Base-by-base conservation (phyloP, 2,329 filamentous ascomycete genomes). In the Diaporthe citrichinensis region DNA sequence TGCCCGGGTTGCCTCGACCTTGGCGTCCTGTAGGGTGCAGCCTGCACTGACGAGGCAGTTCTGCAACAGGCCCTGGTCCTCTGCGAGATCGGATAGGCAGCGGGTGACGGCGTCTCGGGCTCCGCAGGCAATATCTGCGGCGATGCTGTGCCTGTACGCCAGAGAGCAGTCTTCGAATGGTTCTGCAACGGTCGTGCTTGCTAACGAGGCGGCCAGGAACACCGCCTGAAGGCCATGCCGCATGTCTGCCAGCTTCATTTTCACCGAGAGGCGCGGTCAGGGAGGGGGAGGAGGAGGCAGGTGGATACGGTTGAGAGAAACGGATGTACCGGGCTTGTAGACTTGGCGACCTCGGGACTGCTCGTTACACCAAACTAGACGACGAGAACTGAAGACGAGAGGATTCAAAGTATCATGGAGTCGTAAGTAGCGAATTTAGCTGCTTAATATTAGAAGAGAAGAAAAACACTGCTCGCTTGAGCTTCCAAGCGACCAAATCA, bases 31-130 rank as follows among this genome's bases (percentile, higher is more conserved):
- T 4, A 36, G 25, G 14, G n/a, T 53, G 69, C 74, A 75, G 55
- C 74, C 74, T 1, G 74, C 74, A 10, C 59, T 39, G 7, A 44
- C 44, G 20, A 75, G 74, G 51, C 74, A 75, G 10, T 28, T 41
- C 53, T 69, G 59, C n/a, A 75, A 53, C 46, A 39, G n/a, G 1
- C 67, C 55, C 23, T 73, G 46, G 41, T 34, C 61, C 25, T 69
- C 34, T 20, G 53, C 25, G 23, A 72, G 69, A 36, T 73, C 65
- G 53, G 34, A 41, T 25, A 72, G 12, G 59, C 71, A 31, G 44
- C 61, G n/a, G 31, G 25, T 46, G 69, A 75, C 61, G n/a, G 36
- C 53, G 15, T 41, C 34, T 41, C 14, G 53, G 28, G 39, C 31
- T 14, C 74, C 74, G 58, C 74, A 75, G 2, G 31, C 31, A 10